Conservation (phyloP, 805 yeast genomes). For the Saccharomycopsis javanensis region DNA sequence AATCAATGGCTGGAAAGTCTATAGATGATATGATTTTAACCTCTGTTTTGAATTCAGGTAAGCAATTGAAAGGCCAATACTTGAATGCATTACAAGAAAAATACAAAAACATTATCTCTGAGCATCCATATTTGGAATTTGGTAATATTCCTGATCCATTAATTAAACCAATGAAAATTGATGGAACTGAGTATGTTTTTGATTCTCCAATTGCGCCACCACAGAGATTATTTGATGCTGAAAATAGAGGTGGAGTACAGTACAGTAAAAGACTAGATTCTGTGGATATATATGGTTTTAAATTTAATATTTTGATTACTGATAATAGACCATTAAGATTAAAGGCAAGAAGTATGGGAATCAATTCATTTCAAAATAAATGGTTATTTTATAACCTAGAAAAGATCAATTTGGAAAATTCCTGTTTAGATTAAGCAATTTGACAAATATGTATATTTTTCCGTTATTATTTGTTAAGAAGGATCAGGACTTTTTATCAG, state of each 20-base stretch:
- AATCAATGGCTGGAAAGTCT: conserved; percentile 6
- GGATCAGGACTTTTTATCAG: background rate
- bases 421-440: conserved; percentile 39
- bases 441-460: background rate
- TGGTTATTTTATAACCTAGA: conserved; percentile 52
- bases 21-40: conserved; percentile 16
- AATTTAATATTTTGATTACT: conserved; percentile 55
- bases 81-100: conserved; percentile 7
- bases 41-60: conserved; percentile 13
- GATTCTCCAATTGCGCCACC: background rate
- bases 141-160: conserved; percentile 5
- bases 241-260: conserved; percentile 18
- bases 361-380: conserved; percentile 45
- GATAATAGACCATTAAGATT: conserved; percentile 68
- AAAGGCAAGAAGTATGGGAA: conserved; percentile 50
- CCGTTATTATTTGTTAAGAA: background rate
- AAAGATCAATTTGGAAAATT: conserved; percentile 33
- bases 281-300: conserved; percentile 35
- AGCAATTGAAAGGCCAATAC: conserved; percentile 8
- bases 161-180: background rate
- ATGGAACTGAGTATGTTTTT: background rate
- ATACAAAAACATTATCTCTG: background rate
- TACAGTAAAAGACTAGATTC: conserved; percentile 24
- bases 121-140: background rate
- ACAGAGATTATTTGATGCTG: conserved; percentile 1